phyloP scores from a whole-genome alignment of 2,329 filamentous ascomycete genomes.

The Xylaria sp. region DNA sequence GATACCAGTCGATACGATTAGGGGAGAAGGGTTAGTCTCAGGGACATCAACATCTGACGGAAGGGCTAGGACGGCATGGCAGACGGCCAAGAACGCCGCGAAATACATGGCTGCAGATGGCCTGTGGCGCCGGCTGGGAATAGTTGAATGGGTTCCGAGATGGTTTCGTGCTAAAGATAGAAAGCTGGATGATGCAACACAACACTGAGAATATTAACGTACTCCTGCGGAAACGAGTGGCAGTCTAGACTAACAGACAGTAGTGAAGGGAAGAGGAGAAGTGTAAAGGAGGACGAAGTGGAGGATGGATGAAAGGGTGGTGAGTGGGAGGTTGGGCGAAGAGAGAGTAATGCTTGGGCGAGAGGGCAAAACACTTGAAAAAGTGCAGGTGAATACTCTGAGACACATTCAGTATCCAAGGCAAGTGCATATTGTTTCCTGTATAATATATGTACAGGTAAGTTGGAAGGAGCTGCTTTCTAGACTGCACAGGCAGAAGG shows the following conservation, averaged over 20 bases:
- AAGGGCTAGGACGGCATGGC: conserved; percentile 28
- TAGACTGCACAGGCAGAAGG: background rate
- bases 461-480: conserved; percentile 22
- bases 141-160: background rate
- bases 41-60: conserved; percentile 4
- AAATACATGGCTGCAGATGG: conserved; percentile 33
- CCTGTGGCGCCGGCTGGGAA: conserved; percentile 24
- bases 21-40: conserved; percentile 1
- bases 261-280: conserved; percentile 3
- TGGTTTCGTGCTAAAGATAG: conserved; percentile 19
- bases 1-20: conserved; percentile 6
- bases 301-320: background rate
- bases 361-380: conserved; percentile 2
- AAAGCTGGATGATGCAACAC: background rate
- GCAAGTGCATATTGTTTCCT: conserved; percentile 17
- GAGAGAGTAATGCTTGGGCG: background rate
- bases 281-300: background rate
- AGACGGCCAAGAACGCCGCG: conserved; percentile 39
- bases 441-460: background rate
- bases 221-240: conserved; percentile 16
- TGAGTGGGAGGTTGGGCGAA: background rate
- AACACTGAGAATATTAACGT: conserved; percentile 21
- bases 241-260: conserved; percentile 4
- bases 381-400: background rate
- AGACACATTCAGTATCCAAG: background rate